Percentiles rank a stretch among this genome's conserved stretches.
Evolutionary conservation across 2,329 filamentous ascomycete species (phyloP).

Genomic region (Colletotrichum paranaense): DNA sequence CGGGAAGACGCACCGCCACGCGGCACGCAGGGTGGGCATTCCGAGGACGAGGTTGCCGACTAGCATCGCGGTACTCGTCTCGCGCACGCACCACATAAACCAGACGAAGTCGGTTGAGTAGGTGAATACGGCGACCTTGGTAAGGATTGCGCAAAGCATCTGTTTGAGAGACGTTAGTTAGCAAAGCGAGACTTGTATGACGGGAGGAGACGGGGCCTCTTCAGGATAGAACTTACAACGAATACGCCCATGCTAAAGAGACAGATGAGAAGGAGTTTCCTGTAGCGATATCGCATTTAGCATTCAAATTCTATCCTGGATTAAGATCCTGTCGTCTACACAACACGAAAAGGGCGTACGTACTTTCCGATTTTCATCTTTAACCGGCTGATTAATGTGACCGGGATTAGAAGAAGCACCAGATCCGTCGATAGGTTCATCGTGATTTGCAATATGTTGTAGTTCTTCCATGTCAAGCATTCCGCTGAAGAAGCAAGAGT

Average conservation of each 20-base stretch:
- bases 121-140: slow-evolving; percentile 20
- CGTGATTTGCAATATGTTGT: slow-evolving; percentile 30
- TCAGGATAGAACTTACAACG: slow-evolving; percentile 2
- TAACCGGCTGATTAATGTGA: slow-evolving; percentile 20
- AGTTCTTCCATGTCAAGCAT: slow-evolving; percentile 27
- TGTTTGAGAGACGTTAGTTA: not conserved
- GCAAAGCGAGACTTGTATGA: not conserved
- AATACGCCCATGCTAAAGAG: slow-evolving; percentile 30
- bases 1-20: slow-evolving; percentile 22
- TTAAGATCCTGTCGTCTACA: no score
- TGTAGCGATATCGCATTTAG: not conserved
- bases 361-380: slow-evolving; percentile 28
- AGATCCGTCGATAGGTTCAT: slow-evolving; percentile 34
- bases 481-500: slow-evolving; percentile 6
- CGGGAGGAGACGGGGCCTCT: fast-evolving
- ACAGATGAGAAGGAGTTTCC: slow-evolving; percentile 26
- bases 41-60: slow-evolving; percentile 31
- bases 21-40: slow-evolving; percentile 15
- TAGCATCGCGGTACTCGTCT: slow-evolving; percentile 30
- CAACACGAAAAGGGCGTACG: not conserved
- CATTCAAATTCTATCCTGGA: not conserved
- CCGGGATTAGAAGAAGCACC: slow-evolving; percentile 19
- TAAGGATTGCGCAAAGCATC: slow-evolving; percentile 30
- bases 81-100: slow-evolving; percentile 33
- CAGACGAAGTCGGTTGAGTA: slow-evolving; percentile 16